phyloP scores from a whole-genome alignment of 352 stramenopile genomes.

The Phytophthora palmivora region DNA sequence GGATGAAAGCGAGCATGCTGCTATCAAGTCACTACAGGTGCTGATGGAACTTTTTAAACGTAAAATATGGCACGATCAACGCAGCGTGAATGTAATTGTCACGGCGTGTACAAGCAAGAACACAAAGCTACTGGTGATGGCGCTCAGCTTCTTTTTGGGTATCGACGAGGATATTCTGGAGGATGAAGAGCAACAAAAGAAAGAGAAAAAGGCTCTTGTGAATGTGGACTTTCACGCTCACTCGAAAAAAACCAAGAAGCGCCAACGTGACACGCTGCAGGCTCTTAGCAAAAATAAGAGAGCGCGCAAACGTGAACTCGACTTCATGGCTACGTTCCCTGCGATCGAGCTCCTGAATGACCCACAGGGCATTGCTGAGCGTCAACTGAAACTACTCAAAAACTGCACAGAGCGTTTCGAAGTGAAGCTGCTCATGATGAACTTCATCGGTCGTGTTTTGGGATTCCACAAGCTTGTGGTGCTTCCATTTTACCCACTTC shows the following conservation, averaged over 20 bases:
- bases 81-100: conserved; percentile 97
- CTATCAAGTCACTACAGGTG: conserved; percentile 92
- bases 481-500: conserved; percentile 95
- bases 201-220: conserved; percentile 83
- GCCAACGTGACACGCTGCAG: conserved; percentile 83
- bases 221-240: conserved; percentile 95
- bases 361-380: conserved; percentile 94
- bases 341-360: conserved; percentile 98
- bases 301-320: conserved; percentile 76
- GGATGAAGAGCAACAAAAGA: conserved; percentile 94
- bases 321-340: conserved; percentile 91
- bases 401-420: conserved; percentile 92
- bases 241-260: conserved; percentile 97
- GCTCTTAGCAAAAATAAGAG: conserved; percentile 93
- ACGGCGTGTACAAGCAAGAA: conserved; percentile 91
- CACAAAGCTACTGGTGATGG: conserved; percentile 88
- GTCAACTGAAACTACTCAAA: conserved; percentile 93
- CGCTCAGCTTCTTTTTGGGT: conserved; percentile 98
- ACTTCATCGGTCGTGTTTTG: conserved; percentile 97
- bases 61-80: conserved; percentile 97
- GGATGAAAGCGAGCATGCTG: conserved; percentile 86
- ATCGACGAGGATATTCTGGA: conserved; percentile 98
- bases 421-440: conserved; percentile 98
- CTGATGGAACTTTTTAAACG: conserved; percentile 96
- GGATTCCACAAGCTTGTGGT: conserved; percentile 98